Evolutionary conservation across 2,329 filamentous ascomycete genomes (phyloP).

Genomic region (Trichoderma afroharzianum): DNA sequence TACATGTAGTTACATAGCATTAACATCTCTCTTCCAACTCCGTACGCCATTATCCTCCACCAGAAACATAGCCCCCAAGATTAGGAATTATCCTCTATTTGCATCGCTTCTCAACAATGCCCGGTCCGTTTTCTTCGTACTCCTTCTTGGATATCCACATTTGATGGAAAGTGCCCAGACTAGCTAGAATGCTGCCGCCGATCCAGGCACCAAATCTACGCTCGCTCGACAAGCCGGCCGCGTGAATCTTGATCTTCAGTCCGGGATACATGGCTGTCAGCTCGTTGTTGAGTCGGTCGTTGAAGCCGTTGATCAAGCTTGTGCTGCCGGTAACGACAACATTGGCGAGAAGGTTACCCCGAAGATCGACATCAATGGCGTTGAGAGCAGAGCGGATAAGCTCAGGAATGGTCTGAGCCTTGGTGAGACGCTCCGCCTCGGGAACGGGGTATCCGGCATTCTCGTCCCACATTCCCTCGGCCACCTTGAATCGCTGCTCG

Average conservation of each 20-base stretch:
- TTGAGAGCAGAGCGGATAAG: slow-evolving; percentile 74
- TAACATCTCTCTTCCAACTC: slow-evolving; percentile 32
- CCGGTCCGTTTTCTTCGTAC: slow-evolving; percentile 89
- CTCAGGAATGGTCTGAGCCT: slow-evolving; percentile 76
- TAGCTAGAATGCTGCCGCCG: slow-evolving; percentile 91
- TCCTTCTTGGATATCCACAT: slow-evolving; percentile 99
- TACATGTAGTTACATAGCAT: slow-evolving; percentile 17
- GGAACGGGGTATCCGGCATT: slow-evolving; percentile 61
- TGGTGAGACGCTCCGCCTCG: slow-evolving; percentile 50
- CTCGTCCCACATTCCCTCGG: slow-evolving; percentile 89
- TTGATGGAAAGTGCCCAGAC: slow-evolving; percentile 96
- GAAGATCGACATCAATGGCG: slow-evolving; percentile 83
- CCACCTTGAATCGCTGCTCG: slow-evolving; percentile 77
- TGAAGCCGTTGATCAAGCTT: slow-evolving; percentile 85
- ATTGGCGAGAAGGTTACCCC: slow-evolving; percentile 78
- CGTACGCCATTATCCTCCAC: slow-evolving; percentile 31
- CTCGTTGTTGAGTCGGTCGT: slow-evolving; percentile 83
- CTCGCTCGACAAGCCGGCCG: slow-evolving; percentile 81
- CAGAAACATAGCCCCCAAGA: neutral
- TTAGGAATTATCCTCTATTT: slow-evolving; percentile 53
- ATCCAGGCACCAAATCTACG: slow-evolving; percentile 93
- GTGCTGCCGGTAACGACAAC: slow-evolving; percentile 90
- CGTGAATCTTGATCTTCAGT: slow-evolving; percentile 81
- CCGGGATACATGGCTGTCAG: slow-evolving; percentile 78
- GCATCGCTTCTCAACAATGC: slow-evolving; percentile 93